phyloP scores from a whole-genome alignment of 202 grass and related monocot genomes.

The Brachypodium distachyon region DNA sequence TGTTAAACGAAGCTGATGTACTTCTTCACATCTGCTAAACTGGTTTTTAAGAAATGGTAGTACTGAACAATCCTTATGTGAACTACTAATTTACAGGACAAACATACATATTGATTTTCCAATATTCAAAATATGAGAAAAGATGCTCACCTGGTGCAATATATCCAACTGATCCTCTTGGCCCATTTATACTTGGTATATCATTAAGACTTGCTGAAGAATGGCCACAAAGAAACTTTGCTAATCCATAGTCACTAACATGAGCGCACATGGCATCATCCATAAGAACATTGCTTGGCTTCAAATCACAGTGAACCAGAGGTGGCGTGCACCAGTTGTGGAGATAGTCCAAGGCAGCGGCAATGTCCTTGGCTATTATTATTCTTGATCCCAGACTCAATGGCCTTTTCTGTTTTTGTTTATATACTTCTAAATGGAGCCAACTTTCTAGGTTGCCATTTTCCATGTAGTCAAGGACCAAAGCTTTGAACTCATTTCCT shows the following conservation, averaged over 20 bases:
- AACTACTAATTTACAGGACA: too few relatives aligned
- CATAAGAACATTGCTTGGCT: conserved; percentile 44
- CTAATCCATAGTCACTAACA: conserved; percentile 2
- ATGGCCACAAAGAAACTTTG: not conserved
- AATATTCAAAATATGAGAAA: not conserved
- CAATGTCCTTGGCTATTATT: conserved; percentile 33
- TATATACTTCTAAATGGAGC: not conserved
- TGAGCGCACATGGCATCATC: conserved; percentile 16
- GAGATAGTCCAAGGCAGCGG: conserved; percentile 39
- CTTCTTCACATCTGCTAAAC: not conserved
- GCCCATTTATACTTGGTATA: not conserved
- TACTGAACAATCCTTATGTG: too few relatives aligned
- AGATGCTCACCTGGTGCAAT: conserved; percentile 27
- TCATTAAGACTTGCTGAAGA: not conserved
- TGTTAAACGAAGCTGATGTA: not conserved
- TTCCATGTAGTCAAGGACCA: conserved; percentile 26
- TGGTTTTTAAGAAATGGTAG: too few relatives aligned
- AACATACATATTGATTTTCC: too few relatives aligned
- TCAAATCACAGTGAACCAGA: conserved; percentile 39
- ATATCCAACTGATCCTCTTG: conserved; percentile 33
- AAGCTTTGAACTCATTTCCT: conserved; percentile 24
- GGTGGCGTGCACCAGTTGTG: conserved; percentile 7
- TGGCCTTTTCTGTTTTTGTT: not conserved
- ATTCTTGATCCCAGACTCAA: conserved; percentile 15
- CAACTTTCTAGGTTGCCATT: conserved; percentile 28